Evolutionary conservation across 176 grass and related monocot genomes (phyloP).

Genomic region (Rhipidocladum racemiflorum): DNA sequence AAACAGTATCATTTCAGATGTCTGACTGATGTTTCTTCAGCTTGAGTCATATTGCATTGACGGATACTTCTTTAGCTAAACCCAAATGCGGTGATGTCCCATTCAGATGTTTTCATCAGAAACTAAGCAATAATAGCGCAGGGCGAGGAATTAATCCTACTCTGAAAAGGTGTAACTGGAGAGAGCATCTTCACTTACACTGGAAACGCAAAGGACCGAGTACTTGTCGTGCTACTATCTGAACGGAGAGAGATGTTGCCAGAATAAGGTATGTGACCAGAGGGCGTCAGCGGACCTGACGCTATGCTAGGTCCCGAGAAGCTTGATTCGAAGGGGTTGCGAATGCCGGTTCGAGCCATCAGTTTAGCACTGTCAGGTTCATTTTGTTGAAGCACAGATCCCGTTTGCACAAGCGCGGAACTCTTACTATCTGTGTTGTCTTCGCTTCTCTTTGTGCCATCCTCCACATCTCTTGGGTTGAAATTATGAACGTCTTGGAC

Average conservation of each 20-base stretch:
- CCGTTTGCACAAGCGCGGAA: slow-evolving; percentile 23
- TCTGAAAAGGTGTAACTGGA: not conserved
- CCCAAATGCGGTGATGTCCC: not conserved
- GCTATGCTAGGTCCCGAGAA: slow-evolving; percentile 48
- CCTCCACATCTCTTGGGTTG: slow-evolving; percentile 37
- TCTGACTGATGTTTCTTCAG: not conserved
- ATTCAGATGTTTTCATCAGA: slow-evolving; percentile 7
- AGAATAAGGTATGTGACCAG: slow-evolving; percentile 63
- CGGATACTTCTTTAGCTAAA: not conserved
- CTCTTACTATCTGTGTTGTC: slow-evolving; percentile 9
- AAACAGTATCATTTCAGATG: not conserved
- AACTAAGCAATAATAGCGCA: not conserved
- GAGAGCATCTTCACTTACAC: slow-evolving; percentile 61
- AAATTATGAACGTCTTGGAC: slow-evolving; percentile 36
- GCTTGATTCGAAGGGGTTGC: slow-evolving; percentile 51
- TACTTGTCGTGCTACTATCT: slow-evolving; percentile 83
- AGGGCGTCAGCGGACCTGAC: slow-evolving; percentile 45
- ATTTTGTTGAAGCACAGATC: slow-evolving; percentile 21
- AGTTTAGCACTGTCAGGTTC: slow-evolving; percentile 35
- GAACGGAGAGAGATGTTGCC: slow-evolving; percentile 89
- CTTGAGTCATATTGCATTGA: not conserved
- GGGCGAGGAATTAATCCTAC: not conserved
- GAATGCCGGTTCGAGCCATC: slow-evolving; percentile 14
- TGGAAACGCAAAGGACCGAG: slow-evolving; percentile 87
- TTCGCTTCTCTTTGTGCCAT: not conserved